These are phyloP conservation scores for Leccinum cinnamomeum DNA, from an alignment of 1,284 basidiomycete genomes.

Conservation along the genomic window DNA sequence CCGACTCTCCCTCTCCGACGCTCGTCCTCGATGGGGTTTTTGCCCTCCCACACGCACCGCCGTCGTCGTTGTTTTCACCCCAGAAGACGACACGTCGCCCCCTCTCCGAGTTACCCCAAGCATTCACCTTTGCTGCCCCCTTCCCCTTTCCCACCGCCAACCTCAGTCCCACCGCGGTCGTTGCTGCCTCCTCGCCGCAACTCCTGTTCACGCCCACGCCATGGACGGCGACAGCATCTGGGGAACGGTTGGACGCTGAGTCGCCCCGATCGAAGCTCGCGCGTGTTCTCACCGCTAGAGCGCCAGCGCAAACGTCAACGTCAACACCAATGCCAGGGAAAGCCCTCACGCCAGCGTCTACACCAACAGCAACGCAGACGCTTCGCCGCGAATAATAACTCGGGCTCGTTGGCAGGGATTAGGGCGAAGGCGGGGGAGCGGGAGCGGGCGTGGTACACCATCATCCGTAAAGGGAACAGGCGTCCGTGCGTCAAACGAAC, in stretches of 20 bases:
- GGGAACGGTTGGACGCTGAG: neutral
- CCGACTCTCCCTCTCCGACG: constrained; percentile 13
- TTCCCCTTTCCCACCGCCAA: neutral
- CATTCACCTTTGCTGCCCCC: neutral
- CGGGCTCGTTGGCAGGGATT: neutral
- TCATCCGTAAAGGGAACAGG: constrained; percentile 1
- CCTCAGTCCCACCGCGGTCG: neutral
- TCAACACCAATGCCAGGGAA: neutral
- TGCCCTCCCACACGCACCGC: constrained; percentile 10
- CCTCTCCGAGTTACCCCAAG: constrained; percentile 1
- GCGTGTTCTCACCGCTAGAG: constrained; percentile 5
- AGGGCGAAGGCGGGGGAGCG: neutral
- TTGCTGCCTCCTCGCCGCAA: neutral
- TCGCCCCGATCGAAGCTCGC: constrained; percentile 28
- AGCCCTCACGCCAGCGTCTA: neutral
- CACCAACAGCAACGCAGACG: neutral
- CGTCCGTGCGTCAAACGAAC: constrained; percentile 4
- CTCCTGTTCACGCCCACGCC: neutral
- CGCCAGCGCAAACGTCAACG: neutral
- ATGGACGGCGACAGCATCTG: neutral
- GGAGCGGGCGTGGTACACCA: neutral
- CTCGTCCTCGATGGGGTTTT: constrained; percentile 27
- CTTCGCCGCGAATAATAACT: neutral
- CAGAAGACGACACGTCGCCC: neutral
- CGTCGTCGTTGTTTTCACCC: neutral